phyloP scores from a whole-genome alignment of 192 early-diverging fungal genomes.

The Pilaira anomala region DNA sequence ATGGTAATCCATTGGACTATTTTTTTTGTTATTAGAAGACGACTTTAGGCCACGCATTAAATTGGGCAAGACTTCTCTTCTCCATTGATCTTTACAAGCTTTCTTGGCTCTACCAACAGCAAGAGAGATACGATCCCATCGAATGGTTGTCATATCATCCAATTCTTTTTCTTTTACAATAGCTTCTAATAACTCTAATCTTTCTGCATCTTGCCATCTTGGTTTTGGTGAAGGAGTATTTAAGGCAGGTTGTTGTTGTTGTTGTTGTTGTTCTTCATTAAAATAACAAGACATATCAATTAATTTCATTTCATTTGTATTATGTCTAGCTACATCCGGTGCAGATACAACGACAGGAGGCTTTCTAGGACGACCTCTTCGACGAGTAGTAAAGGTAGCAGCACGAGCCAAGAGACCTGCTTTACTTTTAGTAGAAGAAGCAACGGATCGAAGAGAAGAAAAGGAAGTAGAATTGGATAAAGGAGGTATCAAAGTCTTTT shows the following conservation, averaged over 20 bases:
- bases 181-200: constrained; percentile 21
- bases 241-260: not conserved
- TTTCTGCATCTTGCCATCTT: constrained; percentile 29
- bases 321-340: no score
- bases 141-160: constrained; percentile 28
- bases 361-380: not conserved
- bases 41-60: constrained; percentile 18
- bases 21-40: not conserved
- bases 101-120: constrained; percentile 30
- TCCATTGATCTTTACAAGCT: constrained; percentile 39
- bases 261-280: not conserved
- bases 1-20: not conserved
- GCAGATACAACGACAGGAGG: no score
- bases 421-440: not conserved
- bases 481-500: not conserved
- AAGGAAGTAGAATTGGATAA: not conserved
- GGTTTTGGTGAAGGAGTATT: constrained; percentile 10
- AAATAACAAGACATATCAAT: not conserved
- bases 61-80: constrained; percentile 27
- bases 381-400: not conserved
- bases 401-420: not conserved
- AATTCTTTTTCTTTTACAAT: constrained; percentile 30
- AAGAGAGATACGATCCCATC: constrained; percentile 29
- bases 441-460: not conserved
- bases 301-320: not conserved